phyloP scores from a whole-genome alignment of 352 stramenopile species.

The Phytophthora idaei region DNA sequence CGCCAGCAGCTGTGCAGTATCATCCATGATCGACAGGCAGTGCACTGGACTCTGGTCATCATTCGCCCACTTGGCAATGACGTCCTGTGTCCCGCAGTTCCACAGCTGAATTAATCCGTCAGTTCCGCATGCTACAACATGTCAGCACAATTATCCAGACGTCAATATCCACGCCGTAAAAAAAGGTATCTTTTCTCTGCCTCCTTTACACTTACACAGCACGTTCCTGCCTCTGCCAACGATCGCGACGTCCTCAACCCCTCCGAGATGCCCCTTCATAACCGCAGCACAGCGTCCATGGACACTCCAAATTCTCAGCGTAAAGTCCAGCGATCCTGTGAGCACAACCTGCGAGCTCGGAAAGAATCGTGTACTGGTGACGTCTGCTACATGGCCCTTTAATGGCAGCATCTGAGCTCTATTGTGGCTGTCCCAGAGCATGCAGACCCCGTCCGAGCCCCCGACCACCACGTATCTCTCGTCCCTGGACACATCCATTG shows the following conservation, averaged over 20 bases:
- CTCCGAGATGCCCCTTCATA: slow-evolving; percentile 61
- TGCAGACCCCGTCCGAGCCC: slow-evolving; percentile 57
- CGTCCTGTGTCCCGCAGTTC: slow-evolving; percentile 59
- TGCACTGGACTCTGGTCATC: slow-evolving; percentile 59
- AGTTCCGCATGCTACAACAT: slow-evolving; percentile 57
- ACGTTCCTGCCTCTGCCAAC: slow-evolving; percentile 72
- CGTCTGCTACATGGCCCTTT: slow-evolving; percentile 62
- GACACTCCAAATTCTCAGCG: slow-evolving; percentile 70
- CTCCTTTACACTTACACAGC: slow-evolving; percentile 51
- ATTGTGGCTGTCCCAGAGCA: slow-evolving; percentile 51
- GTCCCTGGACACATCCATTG: slow-evolving; percentile 55
- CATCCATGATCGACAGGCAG: slow-evolving; percentile 53
- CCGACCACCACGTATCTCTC: slow-evolving; percentile 59
- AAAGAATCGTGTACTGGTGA: slow-evolving; percentile 68
- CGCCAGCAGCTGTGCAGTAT: slow-evolving; percentile 26
- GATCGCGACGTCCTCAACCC: slow-evolving; percentile 64
- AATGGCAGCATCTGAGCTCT: slow-evolving; percentile 39
- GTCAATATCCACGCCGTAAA: background rate
- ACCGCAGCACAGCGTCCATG: slow-evolving; percentile 59
- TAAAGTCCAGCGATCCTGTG: slow-evolving; percentile 76
- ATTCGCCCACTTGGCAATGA: slow-evolving; percentile 67
- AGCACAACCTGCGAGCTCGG: slow-evolving; percentile 75
- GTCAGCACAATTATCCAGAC: background rate
- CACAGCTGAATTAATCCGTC: slow-evolving; percentile 74
- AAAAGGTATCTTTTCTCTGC: slow-evolving; percentile 5